phyloP scores from a whole-genome alignment of 2,329 filamentous ascomycete species.

The Exophiala dermatitidis region DNA sequence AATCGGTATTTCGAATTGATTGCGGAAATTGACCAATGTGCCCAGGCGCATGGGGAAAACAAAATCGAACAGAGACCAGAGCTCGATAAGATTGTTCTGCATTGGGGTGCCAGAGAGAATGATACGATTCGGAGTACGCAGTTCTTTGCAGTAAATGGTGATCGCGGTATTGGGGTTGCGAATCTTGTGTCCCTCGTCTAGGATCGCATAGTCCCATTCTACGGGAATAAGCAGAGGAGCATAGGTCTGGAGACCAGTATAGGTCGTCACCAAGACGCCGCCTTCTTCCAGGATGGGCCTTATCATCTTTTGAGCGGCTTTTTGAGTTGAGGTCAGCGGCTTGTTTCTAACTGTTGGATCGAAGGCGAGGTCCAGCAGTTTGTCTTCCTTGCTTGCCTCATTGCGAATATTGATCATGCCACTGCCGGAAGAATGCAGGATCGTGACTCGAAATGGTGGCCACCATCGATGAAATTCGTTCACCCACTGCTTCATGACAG shows the following conservation, averaged over 20 bases:
- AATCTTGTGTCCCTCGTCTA: conserved; percentile 98
- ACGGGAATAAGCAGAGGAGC: conserved; percentile 71
- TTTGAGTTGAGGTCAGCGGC: conserved; percentile 50
- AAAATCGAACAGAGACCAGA: conserved; percentile 98
- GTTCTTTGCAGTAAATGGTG: conserved; percentile 88
- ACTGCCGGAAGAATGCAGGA: conserved; percentile 88
- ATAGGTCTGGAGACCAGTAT: conserved; percentile 91
- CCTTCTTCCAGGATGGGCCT: conserved; percentile 74
- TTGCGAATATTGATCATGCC: conserved; percentile 78
- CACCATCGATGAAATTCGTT: conserved; percentile 99
- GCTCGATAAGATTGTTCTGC: conserved; percentile 89
- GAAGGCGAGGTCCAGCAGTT: conserved; percentile 52
- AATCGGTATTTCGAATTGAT: conserved; percentile 90
- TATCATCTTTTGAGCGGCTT: conserved; percentile 70
- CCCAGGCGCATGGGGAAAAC: conserved; percentile 94
- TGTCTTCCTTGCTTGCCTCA: conserved; percentile 56
- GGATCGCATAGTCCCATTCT: conserved; percentile 86
- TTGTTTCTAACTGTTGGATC: conserved; percentile 37
- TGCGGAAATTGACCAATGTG: conserved; percentile 81
- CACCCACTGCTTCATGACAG: conserved; percentile 94
- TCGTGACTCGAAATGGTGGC: conserved; percentile 95
- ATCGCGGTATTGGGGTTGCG: conserved; percentile 93
- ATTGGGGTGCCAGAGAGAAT: conserved; percentile 96
- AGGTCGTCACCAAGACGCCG: conserved; percentile 91
- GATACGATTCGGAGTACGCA: conserved; percentile 80